Conservation (phyloP, 768 basidiomycete species). For the Psilocybe cyanescens region DNA sequence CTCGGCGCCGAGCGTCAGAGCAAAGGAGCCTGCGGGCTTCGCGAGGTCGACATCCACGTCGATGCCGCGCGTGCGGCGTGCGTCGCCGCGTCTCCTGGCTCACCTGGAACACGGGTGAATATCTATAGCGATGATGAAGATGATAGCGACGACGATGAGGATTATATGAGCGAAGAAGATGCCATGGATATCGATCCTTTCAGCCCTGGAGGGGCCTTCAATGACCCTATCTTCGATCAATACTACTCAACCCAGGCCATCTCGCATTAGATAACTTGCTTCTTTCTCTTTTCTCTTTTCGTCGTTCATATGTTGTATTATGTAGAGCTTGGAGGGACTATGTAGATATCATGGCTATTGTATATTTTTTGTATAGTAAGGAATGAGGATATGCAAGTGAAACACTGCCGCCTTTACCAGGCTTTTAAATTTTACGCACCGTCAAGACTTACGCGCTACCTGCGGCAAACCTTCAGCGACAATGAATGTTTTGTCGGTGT, state of each 20-base stretch:
- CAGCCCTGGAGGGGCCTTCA: constrained; percentile 36
- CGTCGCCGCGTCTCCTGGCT: constrained; percentile 15
- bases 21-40: constrained; percentile 25
- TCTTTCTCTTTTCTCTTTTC: background rate
- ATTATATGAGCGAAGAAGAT: constrained; percentile 16
- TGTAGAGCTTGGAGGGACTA: background rate
- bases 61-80: constrained; percentile 26
- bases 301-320: background rate
- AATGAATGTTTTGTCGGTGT: too few relatives aligned
- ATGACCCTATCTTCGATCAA: constrained; percentile 40
- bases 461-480: too few relatives aligned
- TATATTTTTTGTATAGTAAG: constrained; percentile 1
- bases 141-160: constrained; percentile 25
- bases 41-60: constrained; percentile 37
- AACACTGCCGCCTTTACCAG: background rate
- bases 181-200: constrained; percentile 27
- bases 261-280: background rate
- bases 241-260: constrained; percentile 22
- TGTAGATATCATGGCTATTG: background rate
- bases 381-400: background rate
- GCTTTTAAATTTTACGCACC: too few relatives aligned
- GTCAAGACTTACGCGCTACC: too few relatives aligned
- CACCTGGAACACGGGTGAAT: constrained; percentile 23
- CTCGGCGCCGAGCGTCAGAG: constrained; percentile 29
- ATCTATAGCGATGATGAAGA: constrained; percentile 26